Percentiles rank a stretch among this genome's conserved stretches.
These are phyloP conservation scores for Pseudocercospora eumusae DNA, from an alignment of 2,329 filamentous ascomycete species.

Conservation along the genomic window DNA sequence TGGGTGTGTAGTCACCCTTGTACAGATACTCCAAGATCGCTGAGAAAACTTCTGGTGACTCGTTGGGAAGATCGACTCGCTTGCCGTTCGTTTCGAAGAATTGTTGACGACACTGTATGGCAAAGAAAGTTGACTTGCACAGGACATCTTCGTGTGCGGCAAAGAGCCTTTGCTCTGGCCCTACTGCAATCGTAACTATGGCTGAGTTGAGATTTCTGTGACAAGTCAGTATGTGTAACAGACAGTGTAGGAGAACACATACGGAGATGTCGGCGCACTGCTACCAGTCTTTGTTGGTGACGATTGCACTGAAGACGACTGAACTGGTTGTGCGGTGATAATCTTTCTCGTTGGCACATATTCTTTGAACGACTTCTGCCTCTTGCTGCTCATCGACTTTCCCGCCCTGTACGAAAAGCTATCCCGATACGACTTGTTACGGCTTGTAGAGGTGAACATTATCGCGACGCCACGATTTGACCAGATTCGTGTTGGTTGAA, in stretches of 20 bases:
- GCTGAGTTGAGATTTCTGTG: slow-evolving; percentile 52
- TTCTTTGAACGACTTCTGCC: slow-evolving; percentile 41
- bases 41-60: slow-evolving; percentile 88
- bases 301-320: slow-evolving; percentile 30
- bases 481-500: neutral
- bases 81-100: slow-evolving; percentile 64
- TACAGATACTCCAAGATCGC: slow-evolving; percentile 88
- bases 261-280: slow-evolving; percentile 38
- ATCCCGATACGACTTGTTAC: slow-evolving; percentile 38
- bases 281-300: slow-evolving; percentile 33
- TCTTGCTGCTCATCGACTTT: slow-evolving; percentile 39
- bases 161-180: slow-evolving; percentile 70
- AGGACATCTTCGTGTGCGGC: slow-evolving; percentile 89
- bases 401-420: slow-evolving; percentile 39
- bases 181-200: slow-evolving; percentile 84
- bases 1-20: slow-evolving; percentile 90
- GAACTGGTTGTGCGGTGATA: slow-evolving; percentile 30
- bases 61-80: slow-evolving; percentile 76
- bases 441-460: slow-evolving; percentile 36
- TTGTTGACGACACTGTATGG: slow-evolving; percentile 62
- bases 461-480: neutral
- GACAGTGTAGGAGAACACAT: slow-evolving; percentile 18
- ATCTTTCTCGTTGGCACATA: slow-evolving; percentile 33
- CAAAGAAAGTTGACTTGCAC: slow-evolving; percentile 76
- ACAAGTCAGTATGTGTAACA: slow-evolving; percentile 11